Base-by-base conservation (phyloP, 192 early-diverging fungal species). In the Chytriomyces sp. region DNA sequence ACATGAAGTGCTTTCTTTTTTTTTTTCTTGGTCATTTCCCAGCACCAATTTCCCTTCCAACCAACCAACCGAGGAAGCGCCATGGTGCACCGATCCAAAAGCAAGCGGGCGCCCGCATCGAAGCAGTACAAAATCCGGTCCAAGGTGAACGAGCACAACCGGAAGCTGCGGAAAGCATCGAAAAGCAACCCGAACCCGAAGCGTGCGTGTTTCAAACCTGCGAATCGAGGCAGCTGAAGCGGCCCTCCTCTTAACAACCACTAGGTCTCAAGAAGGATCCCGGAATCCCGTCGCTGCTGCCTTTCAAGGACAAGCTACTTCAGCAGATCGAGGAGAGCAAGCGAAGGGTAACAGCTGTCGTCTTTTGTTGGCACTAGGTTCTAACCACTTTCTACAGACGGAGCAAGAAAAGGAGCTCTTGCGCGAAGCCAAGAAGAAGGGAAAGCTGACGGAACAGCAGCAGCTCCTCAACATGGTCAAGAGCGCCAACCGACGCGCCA, bases 251-350 rank as follows among this genome's bases (percentile, higher is more conserved):
- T 49, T 14, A 2, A 0, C 22, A 0, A 49, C 44, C 22, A 49
- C 22, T n/a, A 76, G 77, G 63, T 28, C 52, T 76, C 30, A 93
- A 90, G 75, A 99, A 99, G 83, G 95, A 97, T 80, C 93, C 93
- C 22, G 97, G 96, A 40, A 90, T 99, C 44, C 97, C 97, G 39
- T 93, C 93, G 68, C 80, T 96, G 36, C 83, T 88, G 26, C 91
- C 92, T 1, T 94, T 96, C 78, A 94, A 95, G 56, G 89, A 94
- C 70, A 93, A 93, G 82, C 82, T 95, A 52, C 78, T 91, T 12
- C 81, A 88, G 37, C 88, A 95, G 78, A 86, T 90, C 12, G 89
- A 94, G 64, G 84, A 91, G 38, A 72, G 65, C 12, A 89, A 86
- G 62, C 32, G 56, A 75, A 81, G 73, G 80, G 73, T 72, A 49